phyloP scores from a whole-genome alignment of 768 basidiomycete genomes.

The Russula emetica region DNA sequence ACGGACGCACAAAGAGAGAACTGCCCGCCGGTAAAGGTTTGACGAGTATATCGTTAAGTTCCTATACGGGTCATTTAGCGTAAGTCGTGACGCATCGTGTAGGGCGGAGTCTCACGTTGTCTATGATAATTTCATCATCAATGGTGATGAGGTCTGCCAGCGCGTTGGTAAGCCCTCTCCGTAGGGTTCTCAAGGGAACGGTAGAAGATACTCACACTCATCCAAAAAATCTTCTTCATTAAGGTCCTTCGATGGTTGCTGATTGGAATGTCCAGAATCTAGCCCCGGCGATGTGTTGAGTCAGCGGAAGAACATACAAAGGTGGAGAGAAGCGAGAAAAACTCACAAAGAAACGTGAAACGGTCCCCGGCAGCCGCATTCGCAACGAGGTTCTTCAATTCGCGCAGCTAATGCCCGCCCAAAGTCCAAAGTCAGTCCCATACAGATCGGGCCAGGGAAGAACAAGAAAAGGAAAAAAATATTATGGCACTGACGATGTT shows the following conservation, averaged over 20 bases:
- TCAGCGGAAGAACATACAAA: neutral
- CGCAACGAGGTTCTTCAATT: slow-evolving; percentile 25
- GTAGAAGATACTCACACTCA: slow-evolving; percentile 10
- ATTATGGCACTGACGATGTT: slow-evolving; percentile 16
- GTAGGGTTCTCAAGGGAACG: neutral
- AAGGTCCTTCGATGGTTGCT: slow-evolving; percentile 20
- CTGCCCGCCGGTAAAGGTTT: slow-evolving; percentile 26
- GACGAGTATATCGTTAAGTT: slow-evolving; percentile 28
- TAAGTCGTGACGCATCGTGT: neutral
- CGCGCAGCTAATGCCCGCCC: slow-evolving; percentile 9
- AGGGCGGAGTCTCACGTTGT: slow-evolving; percentile 25
- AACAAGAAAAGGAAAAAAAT: neutral
- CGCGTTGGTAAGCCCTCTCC: neutral
- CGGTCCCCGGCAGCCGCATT: slow-evolving; percentile 30
- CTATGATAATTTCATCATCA: slow-evolving; percentile 27
- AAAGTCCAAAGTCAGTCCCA: neutral
- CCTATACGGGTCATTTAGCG: slow-evolving; percentile 18
- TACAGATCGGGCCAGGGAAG: neutral
- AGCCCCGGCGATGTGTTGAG: neutral
- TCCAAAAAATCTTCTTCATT: slow-evolving; percentile 22
- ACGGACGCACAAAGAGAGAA: slow-evolving; percentile 24
- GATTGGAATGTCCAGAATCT: slow-evolving; percentile 22
- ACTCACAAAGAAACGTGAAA: slow-evolving; percentile 32
- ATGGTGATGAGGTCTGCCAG: slow-evolving; percentile 22
- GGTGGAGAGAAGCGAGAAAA: neutral